Evolutionary conservation across 495 filamentous ascomycete genomes (phyloP), one percentile per base, ranked within the genome.

Genomic region (Aspergillus coremiiformis): DNA sequence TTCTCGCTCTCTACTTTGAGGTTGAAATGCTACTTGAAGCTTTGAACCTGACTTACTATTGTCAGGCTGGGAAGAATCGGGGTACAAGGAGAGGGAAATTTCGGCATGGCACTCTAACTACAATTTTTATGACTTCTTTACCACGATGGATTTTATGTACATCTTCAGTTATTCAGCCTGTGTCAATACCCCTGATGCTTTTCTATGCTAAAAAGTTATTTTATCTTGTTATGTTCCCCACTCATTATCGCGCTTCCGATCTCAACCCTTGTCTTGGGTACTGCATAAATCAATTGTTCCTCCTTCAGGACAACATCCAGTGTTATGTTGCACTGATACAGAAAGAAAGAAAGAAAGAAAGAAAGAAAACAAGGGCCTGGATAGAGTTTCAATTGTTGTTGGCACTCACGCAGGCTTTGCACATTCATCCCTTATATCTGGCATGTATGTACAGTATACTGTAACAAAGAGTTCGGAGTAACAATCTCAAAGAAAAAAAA

Each of bases 161-260:
- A 66, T 62, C 61, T 52, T 22, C 9, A 15, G 24, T 24, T 45
- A 23, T 23, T 30, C 58, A 60, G 58, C 64, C 65, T 65, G 61
- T 66, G 65, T 65, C 55, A 67, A 67, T 68, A 68, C 66, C 64
- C 66, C 46, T 48, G 60, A 22, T 43, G 24, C 24, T 20, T 47
- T 30, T 47, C 19, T 23, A 12, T 30, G 26, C 50, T 24, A 45
- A 54, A 50, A 67, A 57, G 39, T 43, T 67, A 63, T 43, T 60
- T 47, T 55, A 39, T 41, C 54, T 59, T 51, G 41, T 56, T 49
- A 49, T 41, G 26, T 26, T 26, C 44, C 21, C 23, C 47, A 3
- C 21, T 37, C 22, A 39, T 24, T 43, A 21, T 39, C 11, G 32
- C 14, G 11, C 20, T 47, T 44, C 19, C 42, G 17, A 14, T 44